Conservation (phyloP, 495 filamentous ascomycete species). For the Pseudevernia furfuracea region DNA sequence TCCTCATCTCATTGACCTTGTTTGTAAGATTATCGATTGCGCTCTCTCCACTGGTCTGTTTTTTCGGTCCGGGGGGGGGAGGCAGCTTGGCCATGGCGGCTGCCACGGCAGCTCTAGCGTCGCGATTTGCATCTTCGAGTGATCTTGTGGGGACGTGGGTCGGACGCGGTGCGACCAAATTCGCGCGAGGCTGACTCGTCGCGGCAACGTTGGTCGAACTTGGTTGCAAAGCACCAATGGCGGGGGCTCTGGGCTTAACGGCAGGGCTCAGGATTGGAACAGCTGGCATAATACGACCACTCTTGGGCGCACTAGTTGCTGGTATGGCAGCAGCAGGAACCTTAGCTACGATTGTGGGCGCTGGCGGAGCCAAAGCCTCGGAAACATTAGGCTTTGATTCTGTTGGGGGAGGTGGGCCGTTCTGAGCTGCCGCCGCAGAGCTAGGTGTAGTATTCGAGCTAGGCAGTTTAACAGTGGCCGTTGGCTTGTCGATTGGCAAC, state of each 20-base stretch:
- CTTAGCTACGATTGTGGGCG: conserved; percentile 33
- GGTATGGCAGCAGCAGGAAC: conserved; percentile 33
- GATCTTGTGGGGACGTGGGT: conserved; percentile 29
- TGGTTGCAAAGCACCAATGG: conserved; percentile 31
- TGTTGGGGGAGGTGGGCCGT: conserved; percentile 49
- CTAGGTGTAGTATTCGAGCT: conserved; percentile 31
- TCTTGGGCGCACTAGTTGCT: conserved; percentile 57
- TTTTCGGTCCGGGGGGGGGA: conserved; percentile 41
- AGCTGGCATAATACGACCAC: conserved; percentile 63
- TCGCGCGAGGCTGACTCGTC: conserved; percentile 22
- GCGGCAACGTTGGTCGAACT: conserved; percentile 25
- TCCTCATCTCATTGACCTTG: conserved; percentile 81
- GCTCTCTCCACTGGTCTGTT: conserved; percentile 37
- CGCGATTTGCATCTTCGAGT: conserved; percentile 67
- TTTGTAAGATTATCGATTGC: conserved; percentile 71
- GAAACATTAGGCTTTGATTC: conserved; percentile 58
- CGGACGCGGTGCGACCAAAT: conserved; percentile 29
- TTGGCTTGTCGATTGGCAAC: conserved; percentile 25
- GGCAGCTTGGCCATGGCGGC: conserved; percentile 80
- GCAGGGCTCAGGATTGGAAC: conserved; percentile 47
- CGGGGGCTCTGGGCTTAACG: conserved; percentile 36
- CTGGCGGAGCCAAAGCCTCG: conserved; percentile 36
- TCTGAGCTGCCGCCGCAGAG: conserved; percentile 28
- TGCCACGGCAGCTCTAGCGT: conserved; percentile 78
- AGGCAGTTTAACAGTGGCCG: conserved; percentile 27